These are phyloP conservation scores for Cicer yamashitae DNA, from an alignment of 306 rosid species.

Conservation along the genomic window DNA sequence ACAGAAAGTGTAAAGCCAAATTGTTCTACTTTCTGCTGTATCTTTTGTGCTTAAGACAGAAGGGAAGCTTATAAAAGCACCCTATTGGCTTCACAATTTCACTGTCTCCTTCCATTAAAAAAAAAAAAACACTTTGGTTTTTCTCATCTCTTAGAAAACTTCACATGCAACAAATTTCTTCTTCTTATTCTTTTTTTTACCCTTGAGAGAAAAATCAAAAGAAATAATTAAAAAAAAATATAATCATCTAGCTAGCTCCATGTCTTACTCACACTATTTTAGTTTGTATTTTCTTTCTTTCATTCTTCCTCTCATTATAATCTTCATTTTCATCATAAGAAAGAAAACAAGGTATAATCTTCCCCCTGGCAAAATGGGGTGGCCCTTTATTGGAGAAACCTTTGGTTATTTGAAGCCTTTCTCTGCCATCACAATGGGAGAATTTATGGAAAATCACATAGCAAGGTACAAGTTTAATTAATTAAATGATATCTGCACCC, in stretches of 20 bases:
- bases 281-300: conserved; percentile 62
- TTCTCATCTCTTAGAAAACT: conserved; percentile 39
- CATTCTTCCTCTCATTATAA: conserved; percentile 58
- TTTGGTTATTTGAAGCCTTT: conserved; percentile 75
- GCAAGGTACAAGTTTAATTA: conserved; percentile 55
- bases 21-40: conserved; percentile 51
- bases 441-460: conserved; percentile 81
- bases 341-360: conserved; percentile 63
- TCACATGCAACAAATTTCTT: conserved; percentile 16
- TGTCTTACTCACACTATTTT: conserved; percentile 64
- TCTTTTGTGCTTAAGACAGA: conserved; percentile 46
- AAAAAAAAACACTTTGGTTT: neutral
- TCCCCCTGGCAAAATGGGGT: conserved; percentile 92
- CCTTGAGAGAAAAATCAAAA: conserved; percentile 18
- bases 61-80: conserved; percentile 57
- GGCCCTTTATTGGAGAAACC: conserved; percentile 93
- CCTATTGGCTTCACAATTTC: conserved; percentile 50
- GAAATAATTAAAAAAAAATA: neutral
- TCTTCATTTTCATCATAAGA: conserved; percentile 61
- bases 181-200: conserved; percentile 1
- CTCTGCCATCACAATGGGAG: conserved; percentile 73
- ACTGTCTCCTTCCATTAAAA: conserved; percentile 40
- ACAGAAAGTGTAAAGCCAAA: conserved; percentile 47
- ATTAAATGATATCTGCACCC: neutral
- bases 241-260: conserved; percentile 49